Evolutionary conservation across 192 early-diverging fungal genomes (phyloP).

Genomic region (Backusella circina): DNA sequence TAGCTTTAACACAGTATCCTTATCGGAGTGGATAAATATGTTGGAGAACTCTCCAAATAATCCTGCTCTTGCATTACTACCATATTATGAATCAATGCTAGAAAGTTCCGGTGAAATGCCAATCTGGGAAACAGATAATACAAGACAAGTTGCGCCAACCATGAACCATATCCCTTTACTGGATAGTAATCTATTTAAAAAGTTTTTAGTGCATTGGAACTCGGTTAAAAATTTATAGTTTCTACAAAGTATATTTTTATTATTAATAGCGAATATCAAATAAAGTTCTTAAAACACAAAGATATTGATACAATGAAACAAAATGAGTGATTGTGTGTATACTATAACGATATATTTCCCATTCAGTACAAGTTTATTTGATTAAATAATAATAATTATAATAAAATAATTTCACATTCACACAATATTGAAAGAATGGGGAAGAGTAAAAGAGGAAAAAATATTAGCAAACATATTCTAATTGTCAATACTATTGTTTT

Average conservation of each 20-base stretch:
- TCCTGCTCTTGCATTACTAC: conserved; percentile 11
- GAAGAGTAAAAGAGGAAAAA: too few species aligned
- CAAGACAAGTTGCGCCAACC: not conserved
- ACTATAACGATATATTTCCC: too few species aligned
- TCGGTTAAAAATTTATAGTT: not conserved
- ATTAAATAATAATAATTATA: too few species aligned
- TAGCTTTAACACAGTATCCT: conserved; percentile 4
- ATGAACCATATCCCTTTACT: not conserved
- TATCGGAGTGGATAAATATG: conserved; percentile 13
- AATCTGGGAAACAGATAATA: conserved; percentile 10
- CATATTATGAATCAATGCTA: conserved; percentile 8
- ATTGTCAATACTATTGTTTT: too few species aligned
- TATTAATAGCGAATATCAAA: not conserved
- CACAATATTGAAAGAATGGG: too few species aligned
- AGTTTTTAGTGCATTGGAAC: not conserved
- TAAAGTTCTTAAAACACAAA: not conserved
- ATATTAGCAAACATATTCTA: too few species aligned
- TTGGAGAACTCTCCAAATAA: conserved; percentile 15
- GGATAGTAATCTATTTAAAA: not conserved
- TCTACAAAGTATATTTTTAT: not conserved
- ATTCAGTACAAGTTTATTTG: too few species aligned
- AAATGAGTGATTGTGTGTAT: not conserved
- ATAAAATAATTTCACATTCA: too few species aligned
- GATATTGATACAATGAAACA: not conserved
- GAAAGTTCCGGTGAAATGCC: not conserved